Conservation (phyloP, 2,329 filamentous ascomycete species). For the Aspergillus ibericus region DNA sequence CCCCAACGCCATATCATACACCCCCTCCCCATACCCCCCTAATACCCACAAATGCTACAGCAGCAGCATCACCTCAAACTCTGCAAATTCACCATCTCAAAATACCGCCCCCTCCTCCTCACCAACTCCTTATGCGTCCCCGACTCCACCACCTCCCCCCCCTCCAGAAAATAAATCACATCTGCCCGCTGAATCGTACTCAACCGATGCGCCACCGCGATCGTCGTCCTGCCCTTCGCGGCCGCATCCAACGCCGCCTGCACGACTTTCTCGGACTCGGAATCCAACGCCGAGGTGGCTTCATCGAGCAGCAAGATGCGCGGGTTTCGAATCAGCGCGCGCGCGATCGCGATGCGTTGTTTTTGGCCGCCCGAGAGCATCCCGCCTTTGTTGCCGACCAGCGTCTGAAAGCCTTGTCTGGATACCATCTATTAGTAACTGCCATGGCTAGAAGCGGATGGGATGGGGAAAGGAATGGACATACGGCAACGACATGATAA, state of each 20-base stretch:
- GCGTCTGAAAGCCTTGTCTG: conserved; percentile 26
- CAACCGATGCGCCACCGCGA: conserved; percentile 85
- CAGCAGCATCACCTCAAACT: conserved; percentile 62
- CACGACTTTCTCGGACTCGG: conserved; percentile 47
- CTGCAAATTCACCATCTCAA: conserved; percentile 74
- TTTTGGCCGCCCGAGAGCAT: conserved; percentile 38
- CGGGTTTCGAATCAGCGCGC: conserved; percentile 38
- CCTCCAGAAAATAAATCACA: conserved; percentile 87
- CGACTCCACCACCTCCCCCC: conserved; percentile 75
- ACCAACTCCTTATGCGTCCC: conserved; percentile 74
- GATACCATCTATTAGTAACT: background rate
- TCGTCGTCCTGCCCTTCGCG: conserved; percentile 78
- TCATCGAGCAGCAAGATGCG: conserved; percentile 29
- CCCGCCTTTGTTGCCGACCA: conserved; percentile 23
- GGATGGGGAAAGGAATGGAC: background rate
- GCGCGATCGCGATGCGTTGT: conserved; percentile 37
- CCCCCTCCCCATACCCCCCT: too few species aligned
- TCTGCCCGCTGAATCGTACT: conserved; percentile 91
- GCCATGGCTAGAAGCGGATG: background rate
- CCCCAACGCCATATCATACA: too few species aligned
- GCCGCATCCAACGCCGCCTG: conserved; percentile 75
- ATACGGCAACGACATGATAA: conserved; percentile 27
- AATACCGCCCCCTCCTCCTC: conserved; percentile 66
- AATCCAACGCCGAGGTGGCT: conserved; percentile 48
- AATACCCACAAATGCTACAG: too few species aligned